Conservation (phyloP, 768 basidiomycete species). For the Leccinum imitatum region DNA sequence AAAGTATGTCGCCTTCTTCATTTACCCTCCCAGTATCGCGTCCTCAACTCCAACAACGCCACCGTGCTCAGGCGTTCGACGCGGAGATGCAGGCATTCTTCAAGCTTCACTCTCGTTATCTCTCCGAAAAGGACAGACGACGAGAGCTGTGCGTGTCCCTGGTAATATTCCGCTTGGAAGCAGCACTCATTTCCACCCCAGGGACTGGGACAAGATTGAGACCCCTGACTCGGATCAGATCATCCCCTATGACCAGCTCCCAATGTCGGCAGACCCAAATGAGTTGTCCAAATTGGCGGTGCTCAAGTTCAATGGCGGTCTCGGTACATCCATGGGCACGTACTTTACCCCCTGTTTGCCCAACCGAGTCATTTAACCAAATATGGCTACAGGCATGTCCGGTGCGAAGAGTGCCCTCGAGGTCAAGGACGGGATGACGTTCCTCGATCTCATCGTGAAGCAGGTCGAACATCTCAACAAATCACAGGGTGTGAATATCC, state of each 20-base stretch:
- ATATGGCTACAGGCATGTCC: constrained; percentile 56
- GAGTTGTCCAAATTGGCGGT: constrained; percentile 92
- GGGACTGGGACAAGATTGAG: constrained; percentile 88
- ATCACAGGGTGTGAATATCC: constrained; percentile 80
- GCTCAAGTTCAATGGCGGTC: constrained; percentile 93
- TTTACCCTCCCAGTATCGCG: constrained; percentile 38
- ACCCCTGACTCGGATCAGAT: constrained; percentile 86
- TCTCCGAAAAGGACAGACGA: constrained; percentile 82
- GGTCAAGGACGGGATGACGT: constrained; percentile 97
- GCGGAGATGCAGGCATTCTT: constrained; percentile 97
- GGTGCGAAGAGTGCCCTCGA: constrained; percentile 93
- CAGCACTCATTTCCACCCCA: constrained; percentile 30
- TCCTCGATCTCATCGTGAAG: constrained; percentile 90
- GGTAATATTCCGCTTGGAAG: constrained; percentile 6
- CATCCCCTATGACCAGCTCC: constrained; percentile 75
- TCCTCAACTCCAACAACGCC: constrained; percentile 29
- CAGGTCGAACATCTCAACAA: constrained; percentile 97
- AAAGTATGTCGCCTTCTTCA: constrained; percentile 45
- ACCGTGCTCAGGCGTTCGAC: constrained; percentile 58
- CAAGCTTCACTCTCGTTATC: constrained; percentile 93
- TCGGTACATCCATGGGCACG: constrained; percentile 86
- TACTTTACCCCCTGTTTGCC: constrained; percentile 4
- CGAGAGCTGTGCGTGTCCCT: constrained; percentile 70
- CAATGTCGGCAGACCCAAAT: constrained; percentile 52
- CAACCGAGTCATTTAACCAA: constrained; percentile 3